Base-by-base conservation (phyloP, 805 yeast species). In the Maudiozyma barnettii region DNA sequence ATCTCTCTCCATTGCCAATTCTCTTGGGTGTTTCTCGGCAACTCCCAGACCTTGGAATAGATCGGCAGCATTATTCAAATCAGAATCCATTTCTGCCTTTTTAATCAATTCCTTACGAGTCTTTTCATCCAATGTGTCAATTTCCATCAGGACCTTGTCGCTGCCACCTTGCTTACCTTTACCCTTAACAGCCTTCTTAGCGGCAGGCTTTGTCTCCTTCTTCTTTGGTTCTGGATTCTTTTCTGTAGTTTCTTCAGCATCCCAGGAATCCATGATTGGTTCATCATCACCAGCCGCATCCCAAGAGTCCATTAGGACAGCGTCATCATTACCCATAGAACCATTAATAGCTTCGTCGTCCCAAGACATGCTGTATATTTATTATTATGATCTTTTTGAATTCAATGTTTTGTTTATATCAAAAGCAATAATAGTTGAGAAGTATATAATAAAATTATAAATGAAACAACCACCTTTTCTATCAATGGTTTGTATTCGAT, bases 271-370 rank as follows among this genome's bases (percentile, higher is more conserved):
- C 44, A 84, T 66, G 22, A 82, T 74, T n/a, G 85, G 82, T 44
- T 84, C 93, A 51, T 84, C 95, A 43, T 80, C 65, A 26, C 30
- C 30, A 52, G 82, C 91, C 64, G 83, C 93, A 65, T 88, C 95
- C 87, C 95, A 86, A 36, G 86, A 78, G 43, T 78, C 82, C 49
- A 80, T 75, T 39, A 60, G 45, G 31, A 77, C 76, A 18, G 76
- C 76, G 44, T 66, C 75, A 39, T 65, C 67, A 21, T 72, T 59
- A 14, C 66, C 60, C 41, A 79, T 67, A 39, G 88, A 79, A 51
- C 83, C 79, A 48, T 81, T 91, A 64, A 86, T 84, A 61, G 85
- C 95, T 71, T 89, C 96, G 79, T 88, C 95, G 77, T 88, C 96
- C 69, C 69, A 65, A 53, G 69, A 65, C 69, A 65, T 65, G 18